phyloP scores from a whole-genome alignment of 2,329 filamentous ascomycete genomes.

The Cryphonectria nitschkei region DNA sequence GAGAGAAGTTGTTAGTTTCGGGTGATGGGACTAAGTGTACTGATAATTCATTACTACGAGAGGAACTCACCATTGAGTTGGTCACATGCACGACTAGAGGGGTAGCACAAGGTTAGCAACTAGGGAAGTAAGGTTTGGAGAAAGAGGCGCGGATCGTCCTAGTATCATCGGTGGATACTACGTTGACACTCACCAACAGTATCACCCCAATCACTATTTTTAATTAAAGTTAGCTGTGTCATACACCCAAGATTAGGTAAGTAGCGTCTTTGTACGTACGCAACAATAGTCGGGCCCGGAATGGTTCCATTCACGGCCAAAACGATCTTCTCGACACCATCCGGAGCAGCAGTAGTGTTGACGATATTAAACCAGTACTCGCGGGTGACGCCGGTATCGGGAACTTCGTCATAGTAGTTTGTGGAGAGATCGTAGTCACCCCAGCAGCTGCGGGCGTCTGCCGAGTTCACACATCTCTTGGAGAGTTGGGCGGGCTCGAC shows the following conservation, averaged over 20 bases:
- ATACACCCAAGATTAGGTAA: constrained; percentile 23
- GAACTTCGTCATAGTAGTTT: constrained; percentile 38
- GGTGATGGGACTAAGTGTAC: too few species aligned
- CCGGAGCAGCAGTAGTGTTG: constrained; percentile 36
- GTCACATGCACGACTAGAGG: background rate
- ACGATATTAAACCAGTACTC: constrained; percentile 38
- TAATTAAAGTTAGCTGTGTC: constrained; percentile 23
- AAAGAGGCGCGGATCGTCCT: background rate
- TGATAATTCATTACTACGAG: background rate
- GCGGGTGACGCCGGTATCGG: constrained; percentile 43
- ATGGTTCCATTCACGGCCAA: constrained; percentile 49
- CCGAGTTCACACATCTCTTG: constrained; percentile 20
- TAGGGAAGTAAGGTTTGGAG: background rate
- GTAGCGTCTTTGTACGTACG: constrained; percentile 31
- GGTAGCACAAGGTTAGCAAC: background rate
- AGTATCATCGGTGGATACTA: background rate
- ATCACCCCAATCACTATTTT: constrained; percentile 58
- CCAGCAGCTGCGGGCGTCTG: constrained; percentile 34
- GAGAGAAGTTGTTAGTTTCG: constrained; percentile 57
- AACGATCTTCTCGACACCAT: constrained; percentile 38
- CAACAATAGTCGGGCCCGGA: constrained; percentile 48
- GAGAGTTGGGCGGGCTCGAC: constrained; percentile 1
- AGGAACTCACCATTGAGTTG: constrained; percentile 1
- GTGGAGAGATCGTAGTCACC: constrained; percentile 44
- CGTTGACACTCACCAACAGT: constrained; percentile 33